phyloP scores from a whole-genome alignment of 768 basidiomycete genomes.

The Cantharellus anzutake region DNA sequence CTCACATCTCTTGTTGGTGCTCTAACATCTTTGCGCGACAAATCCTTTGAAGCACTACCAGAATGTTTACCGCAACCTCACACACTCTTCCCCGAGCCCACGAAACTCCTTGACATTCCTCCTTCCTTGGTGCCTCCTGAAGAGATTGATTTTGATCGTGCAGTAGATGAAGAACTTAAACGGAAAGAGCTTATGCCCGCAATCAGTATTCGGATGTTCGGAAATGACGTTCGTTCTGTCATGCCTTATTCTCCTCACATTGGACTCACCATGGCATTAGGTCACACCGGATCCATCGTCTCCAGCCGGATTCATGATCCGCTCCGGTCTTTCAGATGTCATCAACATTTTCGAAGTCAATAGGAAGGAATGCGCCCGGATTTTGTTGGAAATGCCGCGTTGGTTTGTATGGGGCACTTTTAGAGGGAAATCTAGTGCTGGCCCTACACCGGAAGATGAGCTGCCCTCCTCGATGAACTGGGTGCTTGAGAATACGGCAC shows the following conservation, averaged over 20 bases:
- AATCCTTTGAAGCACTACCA: slow-evolving; percentile 6
- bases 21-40: slow-evolving; percentile 2
- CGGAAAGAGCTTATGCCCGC: slow-evolving; percentile 20
- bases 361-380: slow-evolving; percentile 79
- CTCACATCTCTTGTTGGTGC: slow-evolving; percentile 1
- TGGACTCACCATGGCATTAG: slow-evolving; percentile 21
- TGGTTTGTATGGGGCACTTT: slow-evolving; percentile 76
- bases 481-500: slow-evolving; percentile 75
- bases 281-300: slow-evolving; percentile 58
- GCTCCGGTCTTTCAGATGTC: slow-evolving; percentile 52
- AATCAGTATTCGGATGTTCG: slow-evolving; percentile 48
- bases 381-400: slow-evolving; percentile 70
- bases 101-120: slow-evolving; percentile 42
- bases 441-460: slow-evolving; percentile 29
- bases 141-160: slow-evolving; percentile 45
- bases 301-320: slow-evolving; percentile 61
- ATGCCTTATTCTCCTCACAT: slow-evolving; percentile 4
- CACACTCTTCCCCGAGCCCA: slow-evolving; percentile 24
- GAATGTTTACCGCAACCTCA: slow-evolving; percentile 35
- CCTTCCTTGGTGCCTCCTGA: slow-evolving; percentile 76
- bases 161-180: slow-evolving; percentile 19
- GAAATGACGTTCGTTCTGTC: slow-evolving; percentile 25
- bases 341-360: slow-evolving; percentile 88
- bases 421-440: slow-evolving; percentile 51
- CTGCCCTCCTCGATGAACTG: slow-evolving; percentile 41